Base-by-base conservation (phyloP, 257 asterid genomes). In the Voacanga thouarsii region DNA sequence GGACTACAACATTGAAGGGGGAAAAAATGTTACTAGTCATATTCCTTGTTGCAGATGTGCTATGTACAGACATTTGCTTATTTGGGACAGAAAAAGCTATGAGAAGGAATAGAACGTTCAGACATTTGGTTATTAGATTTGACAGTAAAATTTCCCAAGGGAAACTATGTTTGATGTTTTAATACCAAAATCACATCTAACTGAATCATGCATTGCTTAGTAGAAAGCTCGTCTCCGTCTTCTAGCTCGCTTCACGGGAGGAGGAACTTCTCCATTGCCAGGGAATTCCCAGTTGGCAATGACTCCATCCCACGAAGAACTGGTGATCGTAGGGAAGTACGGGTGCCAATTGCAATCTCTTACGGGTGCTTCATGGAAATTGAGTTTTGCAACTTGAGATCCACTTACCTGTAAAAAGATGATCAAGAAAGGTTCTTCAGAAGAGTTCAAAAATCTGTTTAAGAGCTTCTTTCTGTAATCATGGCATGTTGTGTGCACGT, bases 321-420 rank as follows among this genome's bases (percentile, higher is more conserved):
- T 93, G 28, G 90, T 88, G 19, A 95, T 28, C 96, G 82, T 87
- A 21, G 98, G 99, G 86, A 82, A 82, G 85, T 67, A 84, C 10
- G 99, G 99, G 83, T 93, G 99, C 98, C 98, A 95, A 74, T 85
- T 92, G 88, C 98, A 93, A 88, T 95, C 99, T 55, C 99, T 83
- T 11, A 93, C 93, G 0, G 94, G 89, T 72, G 84, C 97, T 33
- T 89, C 88, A 33, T 95, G 99, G 85, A 80, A 95, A 67, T 88
- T 92, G 37, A 95, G 97, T 77, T 80, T 89, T 19, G 90, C 92
- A 39, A 88, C 96, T 83, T 78, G 89, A 60, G 33, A 77, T 24
- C 97, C 93, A 75, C 89, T 93, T 81, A 91, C 86, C 99, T 95
- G 72, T 68, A 67, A 59, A 65, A 43, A 68, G 28, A 28, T 56